A percentile compares a stretch with the other conserved stretches of the same genome.
Conservation (phyloP, 2,329 filamentous ascomycete species). For the Chrysosporium queenslandicum region DNA sequence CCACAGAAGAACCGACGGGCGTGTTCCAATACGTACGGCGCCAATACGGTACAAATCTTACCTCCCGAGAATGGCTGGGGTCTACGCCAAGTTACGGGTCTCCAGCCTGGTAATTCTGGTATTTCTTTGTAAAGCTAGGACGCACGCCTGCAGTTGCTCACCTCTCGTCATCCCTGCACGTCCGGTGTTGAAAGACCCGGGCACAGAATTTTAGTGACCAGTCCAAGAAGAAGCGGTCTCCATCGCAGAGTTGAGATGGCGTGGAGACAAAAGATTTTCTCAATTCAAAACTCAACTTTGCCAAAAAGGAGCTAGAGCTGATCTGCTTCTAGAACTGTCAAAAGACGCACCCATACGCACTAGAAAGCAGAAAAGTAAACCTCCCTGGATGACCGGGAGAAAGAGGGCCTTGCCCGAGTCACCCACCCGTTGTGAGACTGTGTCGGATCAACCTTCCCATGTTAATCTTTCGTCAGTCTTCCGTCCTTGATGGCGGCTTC, state of each 20-base stretch:
- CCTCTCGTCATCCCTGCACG: background rate
- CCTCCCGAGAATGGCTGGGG: background rate
- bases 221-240: background rate
- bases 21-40: background rate
- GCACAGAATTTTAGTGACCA: background rate
- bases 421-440: background rate
- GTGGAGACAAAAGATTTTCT: background rate
- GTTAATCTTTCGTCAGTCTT: background rate
- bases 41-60: background rate
- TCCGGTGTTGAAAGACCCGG: background rate
- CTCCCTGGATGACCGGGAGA: no score
- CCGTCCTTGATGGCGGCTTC: constrained; percentile 4
- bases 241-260: background rate
- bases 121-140: background rate
- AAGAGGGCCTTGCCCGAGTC: background rate
- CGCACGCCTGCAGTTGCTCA: background rate
- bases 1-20: background rate
- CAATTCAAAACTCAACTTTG: background rate
- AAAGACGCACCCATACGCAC: background rate
- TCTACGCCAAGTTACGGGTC: background rate
- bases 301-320: background rate
- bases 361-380: no score
- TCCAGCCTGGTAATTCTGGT: background rate
- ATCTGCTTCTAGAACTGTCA: constrained; percentile 6
- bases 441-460: background rate